phyloP scores from a whole-genome alignment of 352 stramenopile species.

The Phytophthora europaea region DNA sequence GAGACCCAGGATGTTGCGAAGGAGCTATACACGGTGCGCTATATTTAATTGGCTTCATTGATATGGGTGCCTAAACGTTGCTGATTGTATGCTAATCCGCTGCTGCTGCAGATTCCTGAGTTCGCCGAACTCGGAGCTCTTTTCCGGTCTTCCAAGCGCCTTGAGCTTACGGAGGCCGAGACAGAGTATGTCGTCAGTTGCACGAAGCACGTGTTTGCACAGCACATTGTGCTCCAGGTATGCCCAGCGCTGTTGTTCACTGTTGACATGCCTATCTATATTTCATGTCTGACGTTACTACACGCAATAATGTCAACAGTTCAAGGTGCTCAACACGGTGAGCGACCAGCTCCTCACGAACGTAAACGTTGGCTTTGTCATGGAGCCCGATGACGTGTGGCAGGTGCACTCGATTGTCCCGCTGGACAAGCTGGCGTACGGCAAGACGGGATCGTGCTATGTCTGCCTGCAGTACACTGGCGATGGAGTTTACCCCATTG shows the following conservation, averaged over 20 bases:
- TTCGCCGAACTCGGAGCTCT: conserved; percentile 94
- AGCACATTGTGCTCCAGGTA: conserved; percentile 95
- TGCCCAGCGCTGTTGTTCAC: neutral
- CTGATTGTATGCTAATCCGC: neutral
- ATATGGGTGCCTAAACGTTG: neutral
- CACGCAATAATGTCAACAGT: conserved; percentile 79
- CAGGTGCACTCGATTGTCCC: conserved; percentile 92
- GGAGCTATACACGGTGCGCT: conserved; percentile 93
- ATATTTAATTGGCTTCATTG: neutral
- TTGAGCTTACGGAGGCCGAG: conserved; percentile 97
- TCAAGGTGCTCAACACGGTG: conserved; percentile 99
- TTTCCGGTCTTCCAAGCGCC: conserved; percentile 93
- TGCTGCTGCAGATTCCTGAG: conserved; percentile 88
- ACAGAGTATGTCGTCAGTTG: conserved; percentile 98
- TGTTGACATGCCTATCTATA: neutral
- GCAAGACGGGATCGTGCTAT: conserved; percentile 95
- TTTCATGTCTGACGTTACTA: neutral
- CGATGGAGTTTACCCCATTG: conserved; percentile 81
- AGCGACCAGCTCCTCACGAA: conserved; percentile 98
- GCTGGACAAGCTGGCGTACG: conserved; percentile 92
- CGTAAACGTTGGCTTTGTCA: conserved; percentile 93
- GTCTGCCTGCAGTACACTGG: conserved; percentile 92
- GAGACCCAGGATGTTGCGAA: conserved; percentile 87
- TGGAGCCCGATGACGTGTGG: conserved; percentile 94
- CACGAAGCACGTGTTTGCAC: conserved; percentile 97